Base-by-base conservation (phyloP, 148 eudicot genomes). In the Vaccinium myrtillus region DNA sequence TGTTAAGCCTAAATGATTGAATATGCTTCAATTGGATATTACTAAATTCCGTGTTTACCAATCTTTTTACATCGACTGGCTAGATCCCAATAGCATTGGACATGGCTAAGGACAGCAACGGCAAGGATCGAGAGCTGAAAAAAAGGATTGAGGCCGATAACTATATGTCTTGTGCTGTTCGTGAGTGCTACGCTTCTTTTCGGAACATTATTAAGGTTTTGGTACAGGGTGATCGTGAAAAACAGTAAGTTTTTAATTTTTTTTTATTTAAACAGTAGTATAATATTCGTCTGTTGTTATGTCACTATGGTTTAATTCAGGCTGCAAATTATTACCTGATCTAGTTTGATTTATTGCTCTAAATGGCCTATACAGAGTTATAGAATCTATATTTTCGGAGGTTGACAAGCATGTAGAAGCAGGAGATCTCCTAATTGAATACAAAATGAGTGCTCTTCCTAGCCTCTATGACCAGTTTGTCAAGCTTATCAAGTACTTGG, bases 51-150 rank as follows among this genome's bases (percentile, higher is more conserved):
- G 15, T 36, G 27, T 54, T 25, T 78, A 14, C 39, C 16, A 25
- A 55, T 25, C 6, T 50, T 85, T 53, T 7, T 63, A 27, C 12
- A 81, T 84, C 19, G 30, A 78, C 80, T 19, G 80, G 77, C 82
- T 85, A 97, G 99, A 97, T 97, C 70, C 99, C 99, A 77, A 92
- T 97, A 63, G 99, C 99, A 30, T 84, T 97, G 74, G 99, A 97
- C 86, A 97, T 97, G 99, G 99, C 99, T 8, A 95, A 93, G 85
- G 98, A 94, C 70, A 94, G 98, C 89, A 92, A 86, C 83, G 98
- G 96, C 61, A 94, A 95, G 88, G 98, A 94, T 74, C 88, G 88
- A 77, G 98, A 95, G 88, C 88, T 95, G 85, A 94, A 85, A 83
- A 95, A 93, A 87, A 91, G 98, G 89, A 94, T 95, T 85, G 90